Evolutionary conservation across 2,329 filamentous ascomycete species (phyloP).

Genomic region (Diaporthe eres): DNA sequence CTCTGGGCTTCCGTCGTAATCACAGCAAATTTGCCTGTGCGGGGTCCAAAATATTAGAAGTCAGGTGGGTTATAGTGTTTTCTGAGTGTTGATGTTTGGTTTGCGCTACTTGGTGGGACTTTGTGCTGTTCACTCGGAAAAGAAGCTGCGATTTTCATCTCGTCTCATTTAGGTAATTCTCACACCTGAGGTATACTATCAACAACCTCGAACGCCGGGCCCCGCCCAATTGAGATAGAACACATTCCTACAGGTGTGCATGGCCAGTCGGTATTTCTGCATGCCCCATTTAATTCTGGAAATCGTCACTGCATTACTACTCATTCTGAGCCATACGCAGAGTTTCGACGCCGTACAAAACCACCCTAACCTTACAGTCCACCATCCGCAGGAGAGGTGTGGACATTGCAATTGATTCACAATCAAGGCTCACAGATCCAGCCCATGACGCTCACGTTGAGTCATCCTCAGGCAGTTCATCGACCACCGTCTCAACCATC

Average conservation of each 20-base stretch:
- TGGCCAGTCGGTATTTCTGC: neutral
- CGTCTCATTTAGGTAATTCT: neutral
- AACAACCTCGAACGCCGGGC: neutral
- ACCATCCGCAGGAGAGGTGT: neutral
- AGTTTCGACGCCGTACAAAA: neutral
- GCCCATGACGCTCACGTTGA: slow-evolving; percentile 25
- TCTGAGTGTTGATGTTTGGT: neutral
- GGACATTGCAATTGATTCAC: slow-evolving; percentile 6
- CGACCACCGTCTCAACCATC: slow-evolving; percentile 82
- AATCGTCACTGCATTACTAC: slow-evolving; percentile 3
- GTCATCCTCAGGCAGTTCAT: slow-evolving; percentile 73
- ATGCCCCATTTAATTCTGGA: neutral
- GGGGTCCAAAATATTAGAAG: neutral
- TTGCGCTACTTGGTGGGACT: neutral
- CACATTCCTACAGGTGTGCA: neutral
- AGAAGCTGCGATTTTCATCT: slow-evolving; percentile 3
- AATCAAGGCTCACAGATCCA: neutral
- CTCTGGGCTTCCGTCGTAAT: neutral
- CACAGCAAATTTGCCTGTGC: neutral
- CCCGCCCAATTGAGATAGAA: neutral
- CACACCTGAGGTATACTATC: neutral
- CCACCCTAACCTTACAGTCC: neutral
- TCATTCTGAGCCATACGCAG: slow-evolving; percentile 18
- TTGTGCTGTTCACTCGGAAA: neutral
- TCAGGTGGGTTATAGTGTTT: neutral